Evolutionary conservation across 495 filamentous ascomycete genomes (phyloP).

Genomic region (Neurospora discreta): DNA sequence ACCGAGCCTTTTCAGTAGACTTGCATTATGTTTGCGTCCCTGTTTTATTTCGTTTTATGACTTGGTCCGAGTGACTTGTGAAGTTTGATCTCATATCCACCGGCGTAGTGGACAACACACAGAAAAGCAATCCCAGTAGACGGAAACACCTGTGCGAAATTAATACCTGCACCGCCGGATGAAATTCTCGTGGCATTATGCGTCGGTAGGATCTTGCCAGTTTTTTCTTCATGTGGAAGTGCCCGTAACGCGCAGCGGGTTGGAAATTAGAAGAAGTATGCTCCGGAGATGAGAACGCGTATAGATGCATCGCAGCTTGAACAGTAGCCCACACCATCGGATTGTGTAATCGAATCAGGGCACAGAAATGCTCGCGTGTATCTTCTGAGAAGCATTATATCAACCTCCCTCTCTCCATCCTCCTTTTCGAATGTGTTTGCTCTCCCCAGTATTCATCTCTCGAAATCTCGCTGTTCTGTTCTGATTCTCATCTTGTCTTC

Average conservation of each 20-base stretch:
- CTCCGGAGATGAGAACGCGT: not conserved
- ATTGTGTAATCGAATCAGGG: not conserved
- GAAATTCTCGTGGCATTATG: not conserved
- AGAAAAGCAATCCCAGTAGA: too few species aligned
- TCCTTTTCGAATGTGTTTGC: not conserved
- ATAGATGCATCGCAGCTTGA: not conserved
- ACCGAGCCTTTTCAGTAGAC: not conserved
- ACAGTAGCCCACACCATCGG: not conserved
- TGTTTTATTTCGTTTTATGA: not conserved
- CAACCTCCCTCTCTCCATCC: not conserved
- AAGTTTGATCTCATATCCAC: not conserved
- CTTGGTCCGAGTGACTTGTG: not conserved
- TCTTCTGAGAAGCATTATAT: not conserved
- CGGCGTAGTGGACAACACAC: not conserved
- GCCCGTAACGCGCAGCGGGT: not conserved
- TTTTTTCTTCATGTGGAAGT: not conserved
- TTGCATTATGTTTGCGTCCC: not conserved
- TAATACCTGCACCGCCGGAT: not conserved
- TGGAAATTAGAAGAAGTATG: not conserved
- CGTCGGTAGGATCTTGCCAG: not conserved
- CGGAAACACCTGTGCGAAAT: not conserved
- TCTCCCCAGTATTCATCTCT: not conserved
- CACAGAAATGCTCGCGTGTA: not conserved
- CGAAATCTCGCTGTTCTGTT: not conserved
- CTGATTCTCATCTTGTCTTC: not conserved